Evolutionary conservation across 345 rosid species (phyloP).

Genomic region (Lumnitzera racemosa): DNA sequence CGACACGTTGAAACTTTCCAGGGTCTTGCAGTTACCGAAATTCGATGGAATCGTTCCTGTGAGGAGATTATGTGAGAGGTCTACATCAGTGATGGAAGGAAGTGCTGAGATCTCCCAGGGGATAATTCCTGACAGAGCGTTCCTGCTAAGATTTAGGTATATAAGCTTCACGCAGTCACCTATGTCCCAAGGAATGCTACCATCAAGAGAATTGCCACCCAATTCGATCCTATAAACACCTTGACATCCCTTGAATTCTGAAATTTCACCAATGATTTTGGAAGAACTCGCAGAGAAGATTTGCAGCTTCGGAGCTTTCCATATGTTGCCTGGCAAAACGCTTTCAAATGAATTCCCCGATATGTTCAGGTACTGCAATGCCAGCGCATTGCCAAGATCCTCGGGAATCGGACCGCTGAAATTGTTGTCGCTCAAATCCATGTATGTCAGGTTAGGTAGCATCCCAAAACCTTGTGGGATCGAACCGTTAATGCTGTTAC

Average conservation of each 20-base stretch:
- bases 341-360: conserved; percentile 51
- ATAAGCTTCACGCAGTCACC: conserved; percentile 83
- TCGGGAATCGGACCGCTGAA: conserved; percentile 57
- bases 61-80: conserved; percentile 65
- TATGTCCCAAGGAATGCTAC: conserved; percentile 74
- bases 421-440: conserved; percentile 63
- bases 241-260: conserved; percentile 59
- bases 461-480: conserved; percentile 70
- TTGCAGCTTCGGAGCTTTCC: conserved; percentile 63
- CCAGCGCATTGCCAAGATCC: conserved; percentile 54
- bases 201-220: conserved; percentile 60
- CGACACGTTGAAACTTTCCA: conserved; percentile 78
- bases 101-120: conserved; percentile 83
- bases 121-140: conserved; percentile 66
- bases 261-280: conserved; percentile 48
- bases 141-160: conserved; percentile 54
- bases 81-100: conserved; percentile 64
- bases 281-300: conserved; percentile 66
- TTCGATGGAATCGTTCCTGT: conserved; percentile 80
- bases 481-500: conserved; percentile 57
- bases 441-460: conserved; percentile 45
- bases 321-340: conserved; percentile 43
- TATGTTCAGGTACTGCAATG: conserved; percentile 61
- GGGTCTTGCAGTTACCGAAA: conserved; percentile 67
- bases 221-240: conserved; percentile 69